A percentile compares a stretch with the other conserved stretches of the same genome.
Conservation (phyloP, 805 yeast genomes). For the Candida loeiensis region DNA sequence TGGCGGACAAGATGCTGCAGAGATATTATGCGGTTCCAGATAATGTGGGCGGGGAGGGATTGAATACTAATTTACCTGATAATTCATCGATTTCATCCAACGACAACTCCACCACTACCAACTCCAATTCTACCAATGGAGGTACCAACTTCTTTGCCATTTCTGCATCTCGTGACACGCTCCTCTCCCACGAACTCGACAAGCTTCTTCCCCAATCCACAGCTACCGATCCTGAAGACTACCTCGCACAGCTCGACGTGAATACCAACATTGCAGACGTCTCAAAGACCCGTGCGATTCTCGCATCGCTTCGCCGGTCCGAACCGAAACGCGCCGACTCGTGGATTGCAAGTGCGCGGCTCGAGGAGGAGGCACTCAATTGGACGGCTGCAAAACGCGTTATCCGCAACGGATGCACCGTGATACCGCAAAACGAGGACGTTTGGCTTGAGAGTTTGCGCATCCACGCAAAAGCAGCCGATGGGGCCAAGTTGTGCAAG, state of each 20-base stretch:
- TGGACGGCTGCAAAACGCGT: constrained; percentile 53
- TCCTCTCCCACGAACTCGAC: constrained; percentile 55
- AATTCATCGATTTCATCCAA: neutral
- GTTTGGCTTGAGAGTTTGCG: constrained; percentile 82
- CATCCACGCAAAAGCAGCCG: constrained; percentile 47
- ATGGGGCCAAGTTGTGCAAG: constrained; percentile 45
- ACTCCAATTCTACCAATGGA: no score
- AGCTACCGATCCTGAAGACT: constrained; percentile 6
- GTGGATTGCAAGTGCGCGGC: constrained; percentile 83
- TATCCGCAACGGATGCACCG: constrained; percentile 71
- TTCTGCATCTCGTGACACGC: constrained; percentile 60
- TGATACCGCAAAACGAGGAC: constrained; percentile 62
- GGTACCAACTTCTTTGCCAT: constrained; percentile 53
- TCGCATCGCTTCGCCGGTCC: constrained; percentile 64
- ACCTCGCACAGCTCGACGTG: constrained; percentile 4
- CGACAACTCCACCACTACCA: neutral
- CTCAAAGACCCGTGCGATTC: constrained; percentile 52
- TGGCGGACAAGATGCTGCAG: constrained; percentile 57
- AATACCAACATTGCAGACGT: constrained; percentile 47
- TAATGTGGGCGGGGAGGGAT: constrained; percentile 16
- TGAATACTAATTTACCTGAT: neutral
- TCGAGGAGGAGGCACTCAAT: constrained; percentile 66
- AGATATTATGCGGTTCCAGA: constrained; percentile 86
- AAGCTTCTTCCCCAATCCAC: constrained; percentile 12
- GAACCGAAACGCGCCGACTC: constrained; percentile 72